A percentile compares a stretch with the other conserved stretches of the same genome.
phyloP scores from a whole-genome alignment of 345 rosid species.

The Gossypium raimondii region DNA sequence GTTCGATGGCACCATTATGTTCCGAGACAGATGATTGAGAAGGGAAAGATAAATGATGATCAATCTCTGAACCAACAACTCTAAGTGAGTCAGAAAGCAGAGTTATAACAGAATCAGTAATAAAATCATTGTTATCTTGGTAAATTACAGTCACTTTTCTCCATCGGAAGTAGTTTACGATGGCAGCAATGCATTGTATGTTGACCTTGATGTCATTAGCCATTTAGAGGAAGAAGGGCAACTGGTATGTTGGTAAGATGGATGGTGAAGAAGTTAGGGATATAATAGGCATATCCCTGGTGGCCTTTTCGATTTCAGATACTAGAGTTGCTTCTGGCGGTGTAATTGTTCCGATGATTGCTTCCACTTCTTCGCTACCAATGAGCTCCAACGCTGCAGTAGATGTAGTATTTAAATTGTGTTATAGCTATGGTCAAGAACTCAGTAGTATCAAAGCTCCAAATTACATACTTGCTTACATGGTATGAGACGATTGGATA shows the following conservation, averaged over 20 bases:
- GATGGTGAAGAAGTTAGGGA: conserved; percentile 25
- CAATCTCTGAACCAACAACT: neutral
- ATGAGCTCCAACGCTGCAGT: conserved; percentile 24
- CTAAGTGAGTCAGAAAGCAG: conserved; percentile 27
- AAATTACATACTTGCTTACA: no score
- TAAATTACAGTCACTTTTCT: conserved; percentile 23
- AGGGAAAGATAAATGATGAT: neutral
- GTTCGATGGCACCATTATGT: neutral
- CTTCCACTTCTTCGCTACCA: conserved; percentile 13
- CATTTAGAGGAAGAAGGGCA: conserved; percentile 27
- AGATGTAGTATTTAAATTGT: neutral
- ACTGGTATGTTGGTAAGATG: neutral
- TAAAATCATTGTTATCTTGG: conserved; percentile 16
- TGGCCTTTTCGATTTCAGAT: neutral
- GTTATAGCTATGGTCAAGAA: neutral
- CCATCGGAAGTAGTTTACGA: conserved; percentile 22
- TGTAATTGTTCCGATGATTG: conserved; percentile 20
- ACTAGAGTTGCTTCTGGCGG: neutral
- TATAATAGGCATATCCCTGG: conserved; percentile 14
- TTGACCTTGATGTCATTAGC: conserved; percentile 18
- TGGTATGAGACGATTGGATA: no score
- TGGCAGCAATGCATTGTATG: conserved; percentile 24
- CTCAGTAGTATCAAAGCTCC: no score
- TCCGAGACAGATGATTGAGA: neutral
- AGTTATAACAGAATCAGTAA: conserved; percentile 14